These are phyloP conservation scores for Agrocybe pediades DNA, from an alignment of 768 basidiomycete species.

Conservation along the genomic window DNA sequence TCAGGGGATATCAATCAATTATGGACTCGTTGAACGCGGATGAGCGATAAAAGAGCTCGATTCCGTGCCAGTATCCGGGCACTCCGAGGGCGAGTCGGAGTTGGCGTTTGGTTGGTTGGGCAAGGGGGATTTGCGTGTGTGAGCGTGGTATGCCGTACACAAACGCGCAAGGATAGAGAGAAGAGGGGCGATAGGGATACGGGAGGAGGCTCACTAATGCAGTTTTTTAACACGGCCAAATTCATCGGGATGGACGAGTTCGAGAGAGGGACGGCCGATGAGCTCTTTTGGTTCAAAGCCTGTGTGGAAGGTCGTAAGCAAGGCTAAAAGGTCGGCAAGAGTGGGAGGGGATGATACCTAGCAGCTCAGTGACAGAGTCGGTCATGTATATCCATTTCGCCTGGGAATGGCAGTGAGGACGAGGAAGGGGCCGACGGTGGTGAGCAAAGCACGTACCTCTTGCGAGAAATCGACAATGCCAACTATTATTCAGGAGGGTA, in stretches of 20 bases:
- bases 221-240: slow-evolving; percentile 63
- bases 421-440: slow-evolving; percentile 2
- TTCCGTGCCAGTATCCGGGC: too few relatives aligned
- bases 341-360: slow-evolving; percentile 40
- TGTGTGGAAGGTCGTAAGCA: slow-evolving; percentile 24
- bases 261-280: slow-evolving; percentile 65
- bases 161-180: too few relatives aligned
- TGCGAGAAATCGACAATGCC: slow-evolving; percentile 82
- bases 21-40: too few relatives aligned
- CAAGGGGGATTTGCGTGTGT: too few relatives aligned
- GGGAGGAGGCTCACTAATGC: slow-evolving; percentile 57
- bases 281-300: slow-evolving; percentile 78
- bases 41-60: too few relatives aligned
- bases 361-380: slow-evolving; percentile 64
- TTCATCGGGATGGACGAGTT: slow-evolving; percentile 84
- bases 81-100: too few relatives aligned
- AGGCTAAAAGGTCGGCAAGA: background rate
- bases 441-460: slow-evolving; percentile 44
- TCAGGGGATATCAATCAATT: too few relatives aligned
- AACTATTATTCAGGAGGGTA: slow-evolving; percentile 48
- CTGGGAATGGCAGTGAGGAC: slow-evolving; percentile 29
- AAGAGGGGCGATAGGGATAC: background rate
- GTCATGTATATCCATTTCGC: slow-evolving; percentile 69
- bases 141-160: too few relatives aligned
- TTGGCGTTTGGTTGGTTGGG: too few relatives aligned